Evolutionary conservation across 129 eudicot genomes (phyloP).

Genomic region (Dittrichia graveolens): DNA sequence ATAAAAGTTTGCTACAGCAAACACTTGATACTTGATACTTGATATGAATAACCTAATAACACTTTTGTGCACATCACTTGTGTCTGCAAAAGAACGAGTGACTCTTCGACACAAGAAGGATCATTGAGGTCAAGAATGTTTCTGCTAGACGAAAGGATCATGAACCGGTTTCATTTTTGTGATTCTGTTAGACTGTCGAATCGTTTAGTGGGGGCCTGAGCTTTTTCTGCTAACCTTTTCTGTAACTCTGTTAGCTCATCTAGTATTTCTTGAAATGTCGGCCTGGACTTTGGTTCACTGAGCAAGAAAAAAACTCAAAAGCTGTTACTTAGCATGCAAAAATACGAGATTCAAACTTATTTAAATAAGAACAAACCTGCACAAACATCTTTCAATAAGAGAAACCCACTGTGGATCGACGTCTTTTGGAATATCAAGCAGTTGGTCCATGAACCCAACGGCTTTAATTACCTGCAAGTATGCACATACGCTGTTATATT

Average conservation of each 20-base stretch:
- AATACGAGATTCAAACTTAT: no score
- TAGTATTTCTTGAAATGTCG: conserved; percentile 70
- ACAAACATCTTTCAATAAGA: conserved; percentile 67
- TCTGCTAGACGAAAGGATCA: background rate
- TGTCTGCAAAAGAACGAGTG: no score
- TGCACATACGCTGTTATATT: background rate
- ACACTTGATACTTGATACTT: no score
- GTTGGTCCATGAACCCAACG: conserved; percentile 76
- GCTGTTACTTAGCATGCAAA: no score
- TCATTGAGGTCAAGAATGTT: no score
- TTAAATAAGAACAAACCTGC: conserved; percentile 47
- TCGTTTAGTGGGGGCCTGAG: background rate
- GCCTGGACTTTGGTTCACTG: conserved; percentile 26
- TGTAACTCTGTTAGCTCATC: conserved; percentile 59
- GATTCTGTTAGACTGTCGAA: background rate
- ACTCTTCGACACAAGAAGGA: no score
- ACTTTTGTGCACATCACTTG: no score
- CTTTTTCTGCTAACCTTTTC: conserved; percentile 33
- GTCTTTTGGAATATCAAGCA: conserved; percentile 62
- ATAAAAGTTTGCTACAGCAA: no score
- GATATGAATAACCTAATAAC: no score
- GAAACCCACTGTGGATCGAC: conserved; percentile 74
- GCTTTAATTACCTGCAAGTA: conserved; percentile 65
- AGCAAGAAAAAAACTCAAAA: no score
- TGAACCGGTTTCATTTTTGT: background rate